Evolutionary conservation across 805 yeast genomes (phyloP), one percentile per base, ranked within the genome.

Genomic region (Candida verbasci): DNA sequence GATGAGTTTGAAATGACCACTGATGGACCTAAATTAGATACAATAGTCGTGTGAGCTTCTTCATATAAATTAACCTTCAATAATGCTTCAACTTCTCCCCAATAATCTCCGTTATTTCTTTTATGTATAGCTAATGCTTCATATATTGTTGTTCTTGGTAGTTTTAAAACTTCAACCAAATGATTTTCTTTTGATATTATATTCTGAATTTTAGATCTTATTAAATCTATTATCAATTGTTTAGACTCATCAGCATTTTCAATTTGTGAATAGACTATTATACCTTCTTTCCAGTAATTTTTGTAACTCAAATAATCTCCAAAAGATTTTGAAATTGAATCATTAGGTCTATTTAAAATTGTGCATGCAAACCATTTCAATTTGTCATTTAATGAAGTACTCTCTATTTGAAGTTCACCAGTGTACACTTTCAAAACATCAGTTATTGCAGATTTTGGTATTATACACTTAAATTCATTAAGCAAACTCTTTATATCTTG

Each of bases 1-100:
- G 44, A 5, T 10, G 55, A 59, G 38, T 73, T 70, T n/a, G 73
- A 65, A 11, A 80, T 72, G 1, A 89, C 75, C 3, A 81, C 73
- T 10, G 58, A 55, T 7, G 97, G 97, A 0, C 91, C 97, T 21
- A 87, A 82, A 3, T 67, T 54, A 1, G 62, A 51, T 7, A 80
- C 47, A 3, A 86, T 58, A 1, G 76, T 60, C 2, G 59, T 52
- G 49, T 86, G 93, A 0, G 96, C 95, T 26, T 75, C 78, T 0
- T 58, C 65, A 63, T 74, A 75, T 34, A 72, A 55, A 9, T 63
- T 66, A 0, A 95, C 95, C 9, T 65, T 68, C 1, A 86, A 58
- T 31, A 82, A 70, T 20, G 80, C 75, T 31, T 70, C 64, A 1
- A 80, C 78, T 46, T 86, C 87, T 11, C 71, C 63, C 60, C 79